Evolutionary conservation across 352 stramenopile genomes (phyloP).

Genomic region (Elongisporangium undulatum): DNA sequence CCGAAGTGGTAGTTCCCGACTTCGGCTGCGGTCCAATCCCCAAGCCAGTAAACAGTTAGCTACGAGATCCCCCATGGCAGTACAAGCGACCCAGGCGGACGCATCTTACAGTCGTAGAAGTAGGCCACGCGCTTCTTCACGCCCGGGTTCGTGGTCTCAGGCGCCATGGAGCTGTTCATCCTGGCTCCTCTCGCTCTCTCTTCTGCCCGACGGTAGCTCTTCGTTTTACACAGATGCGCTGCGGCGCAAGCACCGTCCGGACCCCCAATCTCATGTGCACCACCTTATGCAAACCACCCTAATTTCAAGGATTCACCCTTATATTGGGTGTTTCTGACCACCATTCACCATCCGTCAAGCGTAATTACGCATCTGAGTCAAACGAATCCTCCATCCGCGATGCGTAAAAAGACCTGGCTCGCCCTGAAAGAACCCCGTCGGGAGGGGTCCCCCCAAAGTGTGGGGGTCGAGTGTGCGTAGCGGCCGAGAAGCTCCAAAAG

Average conservation of each 20-base stretch:
- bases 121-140: slow-evolving; percentile 85
- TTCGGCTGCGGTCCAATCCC: slow-evolving; percentile 67
- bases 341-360: background rate
- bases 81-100: too few relatives aligned
- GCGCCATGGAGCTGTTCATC: slow-evolving; percentile 19
- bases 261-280: background rate
- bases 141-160: slow-evolving; percentile 18
- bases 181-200: background rate
- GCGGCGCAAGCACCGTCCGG: background rate
- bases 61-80: background rate
- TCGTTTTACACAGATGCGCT: background rate
- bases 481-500: slow-evolving; percentile 1
- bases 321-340: background rate
- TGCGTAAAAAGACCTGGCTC: background rate
- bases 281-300: background rate
- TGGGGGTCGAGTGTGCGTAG: background rate
- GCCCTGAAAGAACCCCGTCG: background rate
- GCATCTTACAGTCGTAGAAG: slow-evolving; percentile 81
- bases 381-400: background rate
- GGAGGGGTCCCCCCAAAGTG: background rate
- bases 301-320: background rate
- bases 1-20: slow-evolving; percentile 99
- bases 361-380: background rate
- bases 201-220: background rate
- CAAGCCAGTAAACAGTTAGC: background rate